Conservation (phyloP, 495 filamentous ascomycete species). For the Daldinia vernicosa region DNA sequence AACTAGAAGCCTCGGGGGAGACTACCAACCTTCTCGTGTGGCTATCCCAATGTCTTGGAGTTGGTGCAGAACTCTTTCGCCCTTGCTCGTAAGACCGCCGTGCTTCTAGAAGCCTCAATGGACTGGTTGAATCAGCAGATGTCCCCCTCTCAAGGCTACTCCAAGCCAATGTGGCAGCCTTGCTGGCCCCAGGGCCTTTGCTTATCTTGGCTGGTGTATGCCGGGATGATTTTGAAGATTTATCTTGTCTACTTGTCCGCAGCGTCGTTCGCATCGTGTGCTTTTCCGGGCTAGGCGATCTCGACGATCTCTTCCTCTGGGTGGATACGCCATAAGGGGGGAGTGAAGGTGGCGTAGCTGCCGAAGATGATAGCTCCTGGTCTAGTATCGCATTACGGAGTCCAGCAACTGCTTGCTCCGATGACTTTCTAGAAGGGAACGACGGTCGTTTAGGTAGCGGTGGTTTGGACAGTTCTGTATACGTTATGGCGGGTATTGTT, state of each 20-base stretch:
- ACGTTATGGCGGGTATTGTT: slow-evolving; percentile 80
- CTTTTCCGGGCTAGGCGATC: slow-evolving; percentile 84
- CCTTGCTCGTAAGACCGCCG: slow-evolving; percentile 33
- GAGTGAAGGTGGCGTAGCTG: slow-evolving; percentile 42
- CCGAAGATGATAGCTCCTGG: slow-evolving; percentile 46
- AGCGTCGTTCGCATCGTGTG: slow-evolving; percentile 85
- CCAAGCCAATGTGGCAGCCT: slow-evolving; percentile 91
- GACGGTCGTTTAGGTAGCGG: slow-evolving; percentile 69
- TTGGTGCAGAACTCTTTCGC: slow-evolving; percentile 43
- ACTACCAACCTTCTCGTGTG: slow-evolving; percentile 54
- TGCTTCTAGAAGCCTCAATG: slow-evolving; percentile 23
- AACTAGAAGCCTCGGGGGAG: slow-evolving; percentile 37
- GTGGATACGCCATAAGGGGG: slow-evolving; percentile 39
- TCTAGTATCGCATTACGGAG: slow-evolving; percentile 41
- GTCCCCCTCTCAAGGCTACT: slow-evolving; percentile 51
- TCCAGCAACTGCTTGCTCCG: slow-evolving; percentile 55
- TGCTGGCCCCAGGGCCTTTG: slow-evolving; percentile 70
- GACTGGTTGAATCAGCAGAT: slow-evolving; percentile 24
- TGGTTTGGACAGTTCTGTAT: slow-evolving; percentile 78
- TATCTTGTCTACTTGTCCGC: slow-evolving; percentile 68
- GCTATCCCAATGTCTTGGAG: slow-evolving; percentile 54
- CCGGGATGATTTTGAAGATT: slow-evolving; percentile 61
- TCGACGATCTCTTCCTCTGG: slow-evolving; percentile 57
- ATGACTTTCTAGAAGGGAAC: slow-evolving; percentile 59
- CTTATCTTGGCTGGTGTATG: slow-evolving; percentile 38